phyloP scores from a whole-genome alignment of 1,139 yeast genomes.

The Suhomyces bolitotheri region DNA sequence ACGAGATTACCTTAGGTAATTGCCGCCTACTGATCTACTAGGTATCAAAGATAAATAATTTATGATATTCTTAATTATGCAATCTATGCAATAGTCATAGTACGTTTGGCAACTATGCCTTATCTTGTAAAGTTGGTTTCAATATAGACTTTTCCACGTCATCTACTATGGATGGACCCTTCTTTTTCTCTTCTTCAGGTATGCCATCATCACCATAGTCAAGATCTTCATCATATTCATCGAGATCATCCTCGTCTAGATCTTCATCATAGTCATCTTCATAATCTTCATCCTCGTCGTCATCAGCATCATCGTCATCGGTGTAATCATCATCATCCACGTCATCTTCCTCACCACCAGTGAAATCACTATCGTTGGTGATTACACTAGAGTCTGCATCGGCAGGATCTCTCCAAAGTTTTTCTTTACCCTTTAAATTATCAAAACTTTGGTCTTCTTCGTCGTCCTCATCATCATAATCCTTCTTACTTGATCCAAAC shows the following conservation, averaged over 20 bases:
- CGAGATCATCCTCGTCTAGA: constrained; percentile 14
- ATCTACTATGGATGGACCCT: neutral
- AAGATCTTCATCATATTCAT: constrained; percentile 24
- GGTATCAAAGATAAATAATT: too few species aligned
- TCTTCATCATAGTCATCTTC: constrained; percentile 13
- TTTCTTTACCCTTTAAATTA: neutral
- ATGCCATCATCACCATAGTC: constrained; percentile 31
- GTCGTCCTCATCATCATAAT: constrained; percentile 15
- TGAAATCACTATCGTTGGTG: constrained; percentile 16
- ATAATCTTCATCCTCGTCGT: constrained; percentile 10
- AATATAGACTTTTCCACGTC: neutral
- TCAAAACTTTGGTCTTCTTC: constrained; percentile 9
- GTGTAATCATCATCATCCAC: constrained; percentile 11
- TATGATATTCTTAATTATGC: too few species aligned
- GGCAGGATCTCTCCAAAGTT: constrained; percentile 4
- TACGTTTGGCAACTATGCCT: too few species aligned
- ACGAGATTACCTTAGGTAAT: too few species aligned
- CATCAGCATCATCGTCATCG: constrained; percentile 10
- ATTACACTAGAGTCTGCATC: constrained; percentile 10
- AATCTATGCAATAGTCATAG: too few species aligned
- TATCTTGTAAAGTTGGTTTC: neutral
- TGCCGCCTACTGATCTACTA: too few species aligned
- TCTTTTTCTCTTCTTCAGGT: constrained; percentile 27
- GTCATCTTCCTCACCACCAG: constrained; percentile 14
- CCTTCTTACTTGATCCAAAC: constrained; percentile 26